phyloP scores from a whole-genome alignment of 2,329 filamentous ascomycete species.

The Cercospora sojina region DNA sequence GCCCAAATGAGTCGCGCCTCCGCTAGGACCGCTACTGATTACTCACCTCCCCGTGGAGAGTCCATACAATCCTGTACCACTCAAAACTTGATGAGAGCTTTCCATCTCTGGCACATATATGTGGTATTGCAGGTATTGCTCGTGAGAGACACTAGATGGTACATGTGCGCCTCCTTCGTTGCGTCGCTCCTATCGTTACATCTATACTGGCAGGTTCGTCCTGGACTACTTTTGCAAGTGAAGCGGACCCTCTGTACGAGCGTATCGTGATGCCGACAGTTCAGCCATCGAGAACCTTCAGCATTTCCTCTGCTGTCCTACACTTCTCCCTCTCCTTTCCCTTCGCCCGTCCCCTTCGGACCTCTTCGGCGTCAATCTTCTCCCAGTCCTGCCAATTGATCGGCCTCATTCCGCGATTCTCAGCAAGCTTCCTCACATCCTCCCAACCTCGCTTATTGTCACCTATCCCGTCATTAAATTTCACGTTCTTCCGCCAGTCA shows the following conservation, averaged over 20 bases:
- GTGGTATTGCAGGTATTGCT: neutral
- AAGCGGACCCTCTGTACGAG: neutral
- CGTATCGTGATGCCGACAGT: neutral
- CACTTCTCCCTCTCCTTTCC: conserved; percentile 80
- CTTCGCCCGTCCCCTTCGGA: conserved; percentile 58
- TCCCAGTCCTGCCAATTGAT: conserved; percentile 86
- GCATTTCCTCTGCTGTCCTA: conserved; percentile 57
- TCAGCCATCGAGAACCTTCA: conserved; percentile 46
- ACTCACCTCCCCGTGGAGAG: neutral
- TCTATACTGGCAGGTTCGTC: neutral
- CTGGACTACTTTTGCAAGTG: neutral
- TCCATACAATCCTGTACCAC: neutral
- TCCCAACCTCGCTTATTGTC: conserved; percentile 68
- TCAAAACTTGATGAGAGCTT: neutral
- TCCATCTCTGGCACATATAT: neutral
- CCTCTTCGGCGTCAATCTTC: conserved; percentile 78
- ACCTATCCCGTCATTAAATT: conserved; percentile 44
- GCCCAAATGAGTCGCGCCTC: neutral
- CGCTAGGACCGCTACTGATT: neutral
- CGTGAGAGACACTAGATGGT: neutral
- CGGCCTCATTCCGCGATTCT: conserved; percentile 56
- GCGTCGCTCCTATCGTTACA: neutral
- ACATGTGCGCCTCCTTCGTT: neutral
- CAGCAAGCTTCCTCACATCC: conserved; percentile 63
- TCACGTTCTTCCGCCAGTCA: conserved; percentile 63